Base-by-base conservation (phyloP, 768 basidiomycete genomes). In the Pleurotus platypus region DNA sequence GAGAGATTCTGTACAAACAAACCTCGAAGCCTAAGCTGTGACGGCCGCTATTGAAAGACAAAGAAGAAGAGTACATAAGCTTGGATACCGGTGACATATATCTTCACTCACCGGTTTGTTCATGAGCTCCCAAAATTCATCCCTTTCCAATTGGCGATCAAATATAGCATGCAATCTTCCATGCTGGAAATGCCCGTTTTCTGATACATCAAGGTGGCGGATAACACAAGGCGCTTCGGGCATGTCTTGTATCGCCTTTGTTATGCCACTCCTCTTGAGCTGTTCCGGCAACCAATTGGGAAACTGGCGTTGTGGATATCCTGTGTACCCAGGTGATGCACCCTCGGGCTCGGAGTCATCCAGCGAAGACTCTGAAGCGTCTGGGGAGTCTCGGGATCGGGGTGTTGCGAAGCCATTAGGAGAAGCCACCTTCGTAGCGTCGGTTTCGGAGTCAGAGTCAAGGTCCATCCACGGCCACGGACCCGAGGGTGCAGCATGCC, bases 1-100 rank as follows among this genome's bases (percentile, higher is more conserved):
- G 78, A 74, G 57, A 85, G 66, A 55, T 76, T 74, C 24, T 82
- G 75, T 0, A 84, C 69, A 58, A 85, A 85, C 45, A 84, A 20
- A 0, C 76, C 76, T 16, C 80, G 74, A 4, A 81, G 66, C 30
- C 79, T 75, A n/a, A 78, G 63, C 9, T 69, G 64, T 9, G 53
- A 4, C 0, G 73, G 69, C 39, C 72, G 64, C 62, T 70, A 49
- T 24, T 18, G 46, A 40, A 18, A n/a, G 15, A 15, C 40, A 11
- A 3, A 30, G 24, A 46, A 46, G 30, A 26, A 39, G 13, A 50
- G 15, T 3, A 35, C 3, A 35, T 35, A 35, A 20, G 5, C 1
- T 46, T 56, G 9, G 24, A 26, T 9, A 5, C 38, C 12, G 11
- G 18, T 2, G 4, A 11, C 22, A 9, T 11, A 16, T 27, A n/a